Percentiles rank a stretch among this genome's conserved stretches.
phyloP scores from a whole-genome alignment of 805 yeast species.

The Schwanniomyces sp. region DNA sequence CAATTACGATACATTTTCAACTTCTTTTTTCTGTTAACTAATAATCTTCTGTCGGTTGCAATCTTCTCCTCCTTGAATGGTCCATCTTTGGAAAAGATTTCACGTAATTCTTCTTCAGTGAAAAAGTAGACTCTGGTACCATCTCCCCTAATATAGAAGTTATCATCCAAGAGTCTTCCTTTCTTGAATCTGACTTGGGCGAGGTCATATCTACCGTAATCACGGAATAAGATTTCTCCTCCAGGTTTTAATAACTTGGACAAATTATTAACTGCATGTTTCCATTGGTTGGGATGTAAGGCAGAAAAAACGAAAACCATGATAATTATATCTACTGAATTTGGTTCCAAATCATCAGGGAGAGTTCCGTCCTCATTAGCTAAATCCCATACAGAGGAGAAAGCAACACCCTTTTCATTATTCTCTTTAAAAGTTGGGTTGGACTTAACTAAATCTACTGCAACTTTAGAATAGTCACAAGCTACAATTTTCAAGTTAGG shows the following conservation, averaged over 20 bases:
- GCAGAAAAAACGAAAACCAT: conserved; percentile 96
- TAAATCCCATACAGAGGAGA: conserved; percentile 93
- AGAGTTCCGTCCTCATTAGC: conserved; percentile 69
- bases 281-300: conserved; percentile 89
- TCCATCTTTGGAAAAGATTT: conserved; percentile 53
- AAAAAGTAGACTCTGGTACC: conserved; percentile 97
- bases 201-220: conserved; percentile 93
- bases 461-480: conserved; percentile 86
- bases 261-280: conserved; percentile 70
- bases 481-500: conserved; percentile 73
- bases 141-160: conserved; percentile 95
- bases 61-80: conserved; percentile 70
- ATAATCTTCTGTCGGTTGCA: conserved; percentile 85
- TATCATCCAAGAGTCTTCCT: conserved; percentile 82
- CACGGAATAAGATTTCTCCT: conserved; percentile 85
- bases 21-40: conserved; percentile 89
- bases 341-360: conserved; percentile 82
- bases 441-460: conserved; percentile 78
- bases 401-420: conserved; percentile 50
- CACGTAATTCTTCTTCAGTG: conserved; percentile 85
- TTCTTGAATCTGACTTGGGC: conserved; percentile 94
- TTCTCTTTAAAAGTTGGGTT: conserved; percentile 60
- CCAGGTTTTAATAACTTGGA: conserved; percentile 83
- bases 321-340: conserved; percentile 88
- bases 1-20: conserved; percentile 95